Base-by-base conservation (phyloP, 2,329 filamentous ascomycete genomes). In the Claviceps fusiformis region DNA sequence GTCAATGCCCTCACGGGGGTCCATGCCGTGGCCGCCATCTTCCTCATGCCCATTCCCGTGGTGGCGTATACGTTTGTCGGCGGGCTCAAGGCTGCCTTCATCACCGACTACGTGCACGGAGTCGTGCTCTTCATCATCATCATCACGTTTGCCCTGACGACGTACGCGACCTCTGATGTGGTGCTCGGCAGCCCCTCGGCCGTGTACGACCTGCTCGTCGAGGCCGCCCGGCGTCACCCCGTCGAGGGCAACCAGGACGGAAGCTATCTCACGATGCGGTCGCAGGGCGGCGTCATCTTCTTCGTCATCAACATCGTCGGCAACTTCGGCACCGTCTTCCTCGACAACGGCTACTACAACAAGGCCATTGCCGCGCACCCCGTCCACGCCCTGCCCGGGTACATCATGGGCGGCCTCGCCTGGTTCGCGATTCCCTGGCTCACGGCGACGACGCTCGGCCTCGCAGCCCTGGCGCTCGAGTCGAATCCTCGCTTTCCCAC, bases 371-470 rank as follows among this genome's bases (percentile, higher is more conserved):
- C 91, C 7, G 89, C 91, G 0, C 86, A 83, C 27, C 89, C 89
- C 0, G 86, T 92, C 0, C 83, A 92, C 58, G 91, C 90, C 0
- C 80, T 96, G 2, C 90, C 90, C 0, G 90, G 90, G 19, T 95
- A 95, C 65, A 85, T 95, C 54, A 79, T 92, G 58, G 90, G 90
- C 5, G 90, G 91, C 27, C 77, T 95, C 1, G 84, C 81, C 52
- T 95, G 90, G 90, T 95, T 95, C 62, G 90, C 90, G 0, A 95
- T 96, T 53, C 91, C 91, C 0, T 95, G 88, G 87, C 76, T 95
- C 10, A 87, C 83, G 2, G 89, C 90, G 1, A 95, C 88, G 0
- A 95, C 90, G 1, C 87, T 95, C 82, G 90, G 90, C 37, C 78
- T 95, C 7, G 80, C 87, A 1, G 89, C 87, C 3, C 75, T 95